Conservation (phyloP, 768 basidiomycete genomes). For the Crucibulum laeve region DNA sequence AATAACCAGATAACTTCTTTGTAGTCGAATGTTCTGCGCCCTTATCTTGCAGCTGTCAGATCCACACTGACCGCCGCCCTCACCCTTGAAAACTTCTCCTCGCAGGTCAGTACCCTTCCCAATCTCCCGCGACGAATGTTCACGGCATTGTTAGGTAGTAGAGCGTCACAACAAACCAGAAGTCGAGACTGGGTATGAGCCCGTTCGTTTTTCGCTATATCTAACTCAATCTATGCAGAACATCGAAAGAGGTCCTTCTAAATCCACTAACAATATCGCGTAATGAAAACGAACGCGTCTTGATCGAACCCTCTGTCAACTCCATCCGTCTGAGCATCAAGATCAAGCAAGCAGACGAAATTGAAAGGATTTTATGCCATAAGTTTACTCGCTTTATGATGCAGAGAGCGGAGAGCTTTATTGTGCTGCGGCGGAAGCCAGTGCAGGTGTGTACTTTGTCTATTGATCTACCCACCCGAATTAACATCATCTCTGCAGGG, state of each 20-base stretch:
- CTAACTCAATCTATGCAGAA: constrained; percentile 38
- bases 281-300: constrained; percentile 94
- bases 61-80: constrained; percentile 97
- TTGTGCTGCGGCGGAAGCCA: constrained; percentile 93
- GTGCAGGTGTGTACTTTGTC: constrained; percentile 55
- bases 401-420: constrained; percentile 96
- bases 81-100: constrained; percentile 96
- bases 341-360: constrained; percentile 99
- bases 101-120: constrained; percentile 60
- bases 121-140: not conserved
- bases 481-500: constrained; percentile 50
- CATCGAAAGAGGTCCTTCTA: constrained; percentile 90
- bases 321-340: constrained; percentile 95
- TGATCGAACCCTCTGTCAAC: constrained; percentile 97
- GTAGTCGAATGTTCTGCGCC: constrained; percentile 92
- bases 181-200: constrained; percentile 75
- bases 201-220: not conserved
- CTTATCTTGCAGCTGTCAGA: constrained; percentile 93
- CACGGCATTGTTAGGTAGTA: constrained; percentile 59
- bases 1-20: constrained; percentile 5
- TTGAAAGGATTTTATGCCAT: constrained; percentile 94
- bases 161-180: constrained; percentile 98
- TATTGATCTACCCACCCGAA: not conserved
- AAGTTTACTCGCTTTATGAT: constrained; percentile 99
- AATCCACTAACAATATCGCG: constrained; percentile 93